Evolutionary conservation across 768 basidiomycete genomes (phyloP), one percentile per base, ranked within the genome.

Genomic region (Tricholoma saponaceum): DNA sequence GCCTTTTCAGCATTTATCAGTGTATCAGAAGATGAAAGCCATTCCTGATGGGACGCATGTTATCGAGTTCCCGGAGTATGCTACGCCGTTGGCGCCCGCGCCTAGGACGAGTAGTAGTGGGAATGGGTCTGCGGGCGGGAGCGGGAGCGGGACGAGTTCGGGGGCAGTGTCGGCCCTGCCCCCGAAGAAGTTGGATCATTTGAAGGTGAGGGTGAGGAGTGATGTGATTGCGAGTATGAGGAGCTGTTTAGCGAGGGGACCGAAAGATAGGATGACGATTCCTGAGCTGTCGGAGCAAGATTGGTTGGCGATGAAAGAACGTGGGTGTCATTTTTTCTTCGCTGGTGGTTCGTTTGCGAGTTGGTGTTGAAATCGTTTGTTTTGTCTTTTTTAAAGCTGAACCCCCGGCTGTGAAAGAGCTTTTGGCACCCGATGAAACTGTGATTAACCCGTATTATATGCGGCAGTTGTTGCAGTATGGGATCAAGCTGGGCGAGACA

Each of bases 21-120:
- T 95, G 35, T 84, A 83, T 51, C 87, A 91, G 65, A 98, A 97
- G 76, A 95, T 98, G 90, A 88, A 87, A 62, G 90, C 90, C 7
- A 99, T 99, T 64, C 92, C 93, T 9, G 89, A 95, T 70, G 74
- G 82, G 10, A 73, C 76, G 1, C 80, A 94, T 63, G 71, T 78
- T 22, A 97, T 99, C 65, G 82, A 87, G n/a, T 98, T 88, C 68
- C 90, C 92, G 1, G 84, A 86, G 43, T 80, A 82, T 61, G 78
- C 89, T 3, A 70, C 77, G 4, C 89, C 87, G 4, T 74, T 74
- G 12, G 68, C 80, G 12, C 77, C 81, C 8, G 64, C 75, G 30
- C 69, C 73, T 23, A 66, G 69, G 25, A 67, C 60, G 39, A 69
- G 69, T 23, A 66, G 57, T 13, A 12, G 47, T 13, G 26, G 47